These are phyloP conservation scores for Yamadazyma taylorii DNA, from an alignment of 1,139 yeast species.

Conservation along the genomic window DNA sequence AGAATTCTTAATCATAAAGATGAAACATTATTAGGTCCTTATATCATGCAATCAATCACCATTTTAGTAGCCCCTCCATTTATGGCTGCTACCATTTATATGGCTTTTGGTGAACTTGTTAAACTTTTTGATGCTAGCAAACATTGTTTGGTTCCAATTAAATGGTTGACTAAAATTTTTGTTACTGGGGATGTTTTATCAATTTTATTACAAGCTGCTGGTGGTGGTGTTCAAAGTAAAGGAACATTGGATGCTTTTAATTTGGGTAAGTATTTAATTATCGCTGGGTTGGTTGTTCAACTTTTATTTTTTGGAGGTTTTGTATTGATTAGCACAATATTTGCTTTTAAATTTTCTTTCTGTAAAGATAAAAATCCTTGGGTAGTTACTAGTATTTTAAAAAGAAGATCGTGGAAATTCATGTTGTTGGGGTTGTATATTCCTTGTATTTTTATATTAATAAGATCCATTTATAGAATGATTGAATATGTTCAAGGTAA, in stretches of 20 bases:
- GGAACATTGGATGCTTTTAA: conserved; percentile 7
- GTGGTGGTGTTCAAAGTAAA: conserved; percentile 40
- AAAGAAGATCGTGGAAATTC: conserved; percentile 15
- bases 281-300: conserved; percentile 36
- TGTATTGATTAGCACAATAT: too few species aligned
- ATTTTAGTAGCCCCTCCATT: conserved; percentile 44
- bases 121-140: conserved; percentile 24
- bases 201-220: conserved; percentile 41
- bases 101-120: conserved; percentile 40
- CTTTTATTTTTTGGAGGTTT: conserved; percentile 36
- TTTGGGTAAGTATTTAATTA: conserved; percentile 23
- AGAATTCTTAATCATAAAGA: conserved; percentile 24
- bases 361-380: conserved; percentile 5
- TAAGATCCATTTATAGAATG: conserved; percentile 41
- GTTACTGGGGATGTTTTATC: conserved; percentile 45
- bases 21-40: conserved; percentile 23
- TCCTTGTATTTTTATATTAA: conserved; percentile 31
- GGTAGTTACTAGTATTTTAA: conserved; percentile 2
- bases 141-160: conserved; percentile 28
- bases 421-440: conserved; percentile 19
- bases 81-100: conserved; percentile 45
- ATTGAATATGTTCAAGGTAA: conserved; percentile 40
- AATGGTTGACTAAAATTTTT: conserved; percentile 37
- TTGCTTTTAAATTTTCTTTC: too few species aligned
- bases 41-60: conserved; percentile 30